These are phyloP conservation scores for Phellinidium pouzarii DNA, from an alignment of 1,284 basidiomycete species.

Conservation along the genomic window DNA sequence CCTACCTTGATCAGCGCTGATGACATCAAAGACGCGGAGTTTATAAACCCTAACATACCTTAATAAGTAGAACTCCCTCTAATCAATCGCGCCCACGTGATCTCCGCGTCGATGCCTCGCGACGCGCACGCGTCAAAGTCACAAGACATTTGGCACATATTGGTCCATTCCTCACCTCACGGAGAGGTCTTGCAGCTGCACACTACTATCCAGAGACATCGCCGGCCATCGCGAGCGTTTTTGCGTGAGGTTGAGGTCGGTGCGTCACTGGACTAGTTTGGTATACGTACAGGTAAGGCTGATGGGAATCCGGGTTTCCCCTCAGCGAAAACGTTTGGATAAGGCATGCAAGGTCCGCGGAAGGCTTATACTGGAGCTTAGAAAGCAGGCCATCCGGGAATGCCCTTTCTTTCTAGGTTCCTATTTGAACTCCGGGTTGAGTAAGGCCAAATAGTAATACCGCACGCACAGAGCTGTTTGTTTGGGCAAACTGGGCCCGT, in stretches of 20 bases:
- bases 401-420: neutral
- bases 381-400: neutral
- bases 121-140: neutral
- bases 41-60: too few relatives aligned
- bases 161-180: neutral
- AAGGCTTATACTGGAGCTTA: neutral
- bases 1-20: neutral
- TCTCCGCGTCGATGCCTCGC: neutral
- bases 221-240: neutral
- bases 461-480: neutral
- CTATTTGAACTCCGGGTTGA: neutral
- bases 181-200: neutral
- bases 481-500: neutral
- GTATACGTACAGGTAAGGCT: neutral
- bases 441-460: neutral
- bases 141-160: neutral
- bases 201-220: neutral
- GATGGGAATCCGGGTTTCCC: neutral
- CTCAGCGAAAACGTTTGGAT: neutral
- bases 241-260: neutral
- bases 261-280: neutral
- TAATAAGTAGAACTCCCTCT: too few relatives aligned
- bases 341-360: neutral
- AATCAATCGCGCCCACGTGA: conserved; percentile 7
- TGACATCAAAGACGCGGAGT: neutral